phyloP scores from a whole-genome alignment of 2,329 filamentous ascomycete species.

The Ophiostoma montium region DNA sequence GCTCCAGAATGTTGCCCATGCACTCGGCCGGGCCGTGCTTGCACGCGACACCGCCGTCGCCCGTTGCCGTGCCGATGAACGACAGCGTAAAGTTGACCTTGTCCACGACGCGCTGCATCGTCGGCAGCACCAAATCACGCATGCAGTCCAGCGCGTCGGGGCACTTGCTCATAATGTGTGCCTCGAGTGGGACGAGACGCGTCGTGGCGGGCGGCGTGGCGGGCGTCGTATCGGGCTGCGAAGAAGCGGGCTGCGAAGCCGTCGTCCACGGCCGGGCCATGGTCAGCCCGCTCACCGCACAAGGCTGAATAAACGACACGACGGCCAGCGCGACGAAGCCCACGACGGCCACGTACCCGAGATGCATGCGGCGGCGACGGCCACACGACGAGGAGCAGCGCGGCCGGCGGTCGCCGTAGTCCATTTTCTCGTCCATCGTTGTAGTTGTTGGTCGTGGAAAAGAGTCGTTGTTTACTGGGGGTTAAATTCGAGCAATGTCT shows the following conservation, averaged over 20 bases:
- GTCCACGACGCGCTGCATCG: slow-evolving; percentile 66
- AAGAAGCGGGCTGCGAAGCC: too few species aligned
- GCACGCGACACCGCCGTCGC: slow-evolving; percentile 73
- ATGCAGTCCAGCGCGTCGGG: slow-evolving; percentile 77
- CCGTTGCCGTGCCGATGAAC: slow-evolving; percentile 57
- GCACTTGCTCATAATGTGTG: slow-evolving; percentile 96
- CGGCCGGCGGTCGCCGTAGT: background rate
- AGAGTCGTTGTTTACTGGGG: background rate
- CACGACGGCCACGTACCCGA: slow-evolving; percentile 4
- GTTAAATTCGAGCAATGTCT: background rate
- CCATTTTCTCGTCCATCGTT: background rate
- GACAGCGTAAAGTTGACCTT: slow-evolving; percentile 87
- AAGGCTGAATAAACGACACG: slow-evolving; percentile 8
- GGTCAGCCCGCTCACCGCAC: background rate
- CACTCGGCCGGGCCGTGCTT: slow-evolving; percentile 82
- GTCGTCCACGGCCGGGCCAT: background rate
- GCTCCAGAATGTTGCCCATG: slow-evolving; percentile 85
- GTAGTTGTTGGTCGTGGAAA: background rate
- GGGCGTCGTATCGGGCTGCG: too few species aligned
- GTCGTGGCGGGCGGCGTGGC: too few species aligned
- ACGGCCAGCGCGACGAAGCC: slow-evolving; percentile 7
- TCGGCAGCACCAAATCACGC: slow-evolving; percentile 63
- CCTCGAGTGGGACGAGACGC: slow-evolving; percentile 63
- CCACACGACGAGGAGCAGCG: background rate
- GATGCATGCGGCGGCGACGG: slow-evolving; percentile 6